Base-by-base conservation (phyloP, 106 monocot species). In the Posidonia australis region DNA sequence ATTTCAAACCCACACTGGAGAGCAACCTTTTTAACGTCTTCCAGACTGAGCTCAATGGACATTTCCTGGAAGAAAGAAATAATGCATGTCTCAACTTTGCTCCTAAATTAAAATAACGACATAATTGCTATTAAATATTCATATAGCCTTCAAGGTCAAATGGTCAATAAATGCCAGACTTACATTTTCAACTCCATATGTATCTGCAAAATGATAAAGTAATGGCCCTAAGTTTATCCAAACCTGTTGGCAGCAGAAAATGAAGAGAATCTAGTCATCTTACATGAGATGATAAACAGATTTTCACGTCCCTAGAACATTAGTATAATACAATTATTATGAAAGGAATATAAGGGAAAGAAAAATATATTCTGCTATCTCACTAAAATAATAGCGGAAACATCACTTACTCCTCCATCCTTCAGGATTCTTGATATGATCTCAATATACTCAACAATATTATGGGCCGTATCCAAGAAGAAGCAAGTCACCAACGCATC, bases 401-500 rank as follows among this genome's bases (percentile, higher is more conserved):
- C 1, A 68, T 51, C 51, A 77, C 83, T 76, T 79, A 96, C 96
- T 77, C 96, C 96, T 49, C 87, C 96, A 68, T 79, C 74, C 78
- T 91, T 98, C 20, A 98, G 62, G 68, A 98, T 75, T 68, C 81
- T 98, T 48, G 91, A 84, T 78, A 98, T 87, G 25, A 87, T 83
- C 75, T 91, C 90, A 17, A 98, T 87, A 70, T 98, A 98, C 74
- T 98, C 96, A 58, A 83, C 85, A 65, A 98, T 87, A 56, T 98
- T 98, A 49, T 91, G 96, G 57, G 96, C 96, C 10, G 96, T 98
- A 65, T 98, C 96, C 59, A 98, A 36, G 69, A 98, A 98, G 70
- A 98, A 98, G 67, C 90, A 98, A 51, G 91, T 98, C 23, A 81
- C 91, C 25, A 98, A 87, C 75, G 81, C 90, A 85, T 98, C 96